Evolutionary conservation across 2,329 filamentous ascomycete species (phyloP), one percentile per base, ranked within the genome.

Genomic region (Amauroascus verrucosus): DNA sequence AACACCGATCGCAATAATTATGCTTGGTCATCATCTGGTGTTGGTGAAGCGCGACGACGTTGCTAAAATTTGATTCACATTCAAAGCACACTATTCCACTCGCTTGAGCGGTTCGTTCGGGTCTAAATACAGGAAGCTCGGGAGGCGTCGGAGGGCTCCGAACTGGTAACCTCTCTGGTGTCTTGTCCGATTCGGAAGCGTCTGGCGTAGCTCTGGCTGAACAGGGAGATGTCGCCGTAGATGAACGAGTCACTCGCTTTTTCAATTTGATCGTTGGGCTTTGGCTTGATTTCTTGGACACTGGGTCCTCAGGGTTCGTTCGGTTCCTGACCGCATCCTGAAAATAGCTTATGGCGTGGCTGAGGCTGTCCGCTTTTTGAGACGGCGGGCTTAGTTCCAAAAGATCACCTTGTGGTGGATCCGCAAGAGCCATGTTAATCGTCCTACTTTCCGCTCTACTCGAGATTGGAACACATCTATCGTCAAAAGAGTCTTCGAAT

Each of bases 21-120:
- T 60, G 58, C 13, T 45, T 49, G 20, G 47, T 33, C 22, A 33
- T 48, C 47, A 57, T 56, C 38, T 60, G 58, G 28, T 59, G 58
- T 38, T 56, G 56, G 3, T 58, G 58, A 18, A 59, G 54, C 4
- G 43, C 51, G 18, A 56, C 20, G 6, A 57, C 35, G 14, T 55
- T 55, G 35, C 22, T 44, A 40, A 56, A 58, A 11, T 32, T 48
- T 30, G 16, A 24, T 16, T 46, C 50, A 6, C 58, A 59, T 28
- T 54, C 49, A 41, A 51, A 56, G 35, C 58, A 59, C 38, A 54
- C 32, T 3, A 57, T 54, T 43, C 48, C 20, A 11, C 22, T 40
- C 18, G 40, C 8, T 26, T 45, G 28, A 2, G 30, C 20, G 9
- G 13, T 26, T 26, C 1, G 22, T 18, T 37, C 2, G 7, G 24